A percentile compares a stretch with the other conserved stretches of the same genome.
phyloP scores from a whole-genome alignment of 2,329 filamentous ascomycete species.

The Fusarium continuum region DNA sequence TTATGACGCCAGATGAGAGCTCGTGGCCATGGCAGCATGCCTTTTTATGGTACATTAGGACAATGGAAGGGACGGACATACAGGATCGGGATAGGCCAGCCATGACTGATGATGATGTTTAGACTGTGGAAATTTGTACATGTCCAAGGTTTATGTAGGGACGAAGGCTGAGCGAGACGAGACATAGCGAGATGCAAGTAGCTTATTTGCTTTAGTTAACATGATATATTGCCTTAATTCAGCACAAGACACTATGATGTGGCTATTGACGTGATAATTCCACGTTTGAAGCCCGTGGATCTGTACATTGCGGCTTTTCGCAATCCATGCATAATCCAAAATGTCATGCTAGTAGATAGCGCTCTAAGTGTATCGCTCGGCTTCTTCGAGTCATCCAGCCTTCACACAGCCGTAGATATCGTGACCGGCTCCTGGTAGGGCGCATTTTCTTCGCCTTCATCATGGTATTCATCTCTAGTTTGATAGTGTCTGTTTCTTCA shows the following conservation, averaged over 20 bases:
- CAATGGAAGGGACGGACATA: background rate
- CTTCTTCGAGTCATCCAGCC: slow-evolving; percentile 8
- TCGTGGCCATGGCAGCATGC: slow-evolving; percentile 1
- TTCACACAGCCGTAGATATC: background rate
- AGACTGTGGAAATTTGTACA: slow-evolving; percentile 23
- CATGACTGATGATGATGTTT: slow-evolving; percentile 12
- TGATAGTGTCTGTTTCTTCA: slow-evolving; percentile 42
- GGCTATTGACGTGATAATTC: slow-evolving; percentile 5
- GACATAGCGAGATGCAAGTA: slow-evolving; percentile 31
- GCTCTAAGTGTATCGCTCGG: slow-evolving; percentile 8
- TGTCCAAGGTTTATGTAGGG: slow-evolving; percentile 23
- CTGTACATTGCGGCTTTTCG: background rate
- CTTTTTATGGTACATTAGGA: slow-evolving; percentile 1
- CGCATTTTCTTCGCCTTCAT: slow-evolving; percentile 3
- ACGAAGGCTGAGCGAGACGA: slow-evolving; percentile 12
- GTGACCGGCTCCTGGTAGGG: background rate
- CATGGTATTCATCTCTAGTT: slow-evolving; percentile 18
- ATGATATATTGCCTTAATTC: slow-evolving; percentile 39
- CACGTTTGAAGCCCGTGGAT: slow-evolving; percentile 6
- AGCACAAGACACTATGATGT: slow-evolving; percentile 16
- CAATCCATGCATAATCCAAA: slow-evolving; percentile 12
- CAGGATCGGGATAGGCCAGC: slow-evolving; percentile 10
- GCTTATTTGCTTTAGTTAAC: slow-evolving; percentile 29
- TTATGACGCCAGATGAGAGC: slow-evolving; percentile 1
- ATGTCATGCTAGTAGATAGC: slow-evolving; percentile 14